Evolutionary conservation across 805 yeast genomes (phyloP), one percentile per base, ranked within the genome.

Genomic region (Peterozyma xylosa): DNA sequence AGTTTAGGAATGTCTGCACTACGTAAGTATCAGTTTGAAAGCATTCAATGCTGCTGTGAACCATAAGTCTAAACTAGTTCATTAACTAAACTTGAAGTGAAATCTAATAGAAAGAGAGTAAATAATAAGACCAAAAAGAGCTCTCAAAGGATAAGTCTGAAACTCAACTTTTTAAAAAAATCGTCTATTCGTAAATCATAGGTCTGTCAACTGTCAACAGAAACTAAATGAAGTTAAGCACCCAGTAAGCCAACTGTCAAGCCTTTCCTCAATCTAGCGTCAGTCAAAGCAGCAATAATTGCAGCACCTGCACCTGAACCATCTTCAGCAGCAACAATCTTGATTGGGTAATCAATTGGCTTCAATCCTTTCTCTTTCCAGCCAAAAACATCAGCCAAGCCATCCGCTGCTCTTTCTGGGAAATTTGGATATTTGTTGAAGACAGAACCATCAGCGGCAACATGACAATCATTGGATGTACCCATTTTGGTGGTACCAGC

Each of bases 291-390:
- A 44, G 99, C 98, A 67, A 93, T 91, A 56, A 91, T 77, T 42
- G 98, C 99, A 45, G 99, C 99, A 62, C 99, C 99, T 40, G 87
- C 96, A 71, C 98, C 98, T 34, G 93, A 84, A 56, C 99, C 99
- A 70, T 93, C 99, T 70, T 91, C 96, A 52, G 99, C 98, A 46
- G 95, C 86, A 35, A 83, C 86, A 53, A 90, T 80, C 51, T 74
- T 67, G 58, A 93, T 81, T 51, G 98, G 98, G 63, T 88, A 88
- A 47, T 79, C 78, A 51, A 70, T 60, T 37, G 52, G 53, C 42
- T 54, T 53, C 38, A 59, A 11, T 16, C 55, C 59, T 3, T 62
- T 60, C 48, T 59, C 65, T 34, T 66, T 60, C 97, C 97, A 93
- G 52, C 76, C 96, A 62, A 86, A 89, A 56, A 93, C 86, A 64